Base-by-base conservation (phyloP, 805 yeast genomes). In the Metschnikowia cubensis region DNA sequence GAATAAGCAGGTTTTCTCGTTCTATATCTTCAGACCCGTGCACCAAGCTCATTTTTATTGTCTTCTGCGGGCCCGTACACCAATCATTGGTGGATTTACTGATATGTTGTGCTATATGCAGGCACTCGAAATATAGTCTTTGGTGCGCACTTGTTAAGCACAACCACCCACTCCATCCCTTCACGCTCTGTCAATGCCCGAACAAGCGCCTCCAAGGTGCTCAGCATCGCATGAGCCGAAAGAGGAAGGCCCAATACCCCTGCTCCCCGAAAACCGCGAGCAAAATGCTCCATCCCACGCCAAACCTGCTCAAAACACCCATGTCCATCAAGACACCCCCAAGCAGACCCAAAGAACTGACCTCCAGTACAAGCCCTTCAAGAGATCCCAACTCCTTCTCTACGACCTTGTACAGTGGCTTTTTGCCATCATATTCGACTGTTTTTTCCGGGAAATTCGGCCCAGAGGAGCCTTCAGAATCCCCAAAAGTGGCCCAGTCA, bases 391-490 rank as follows among this genome's bases (percentile, higher is more conserved):
- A 42, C 42, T 57, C 31, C 50, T 47, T 44, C 64, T 69, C 25
- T 82, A 80, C 58, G 86, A 83, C 64, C 51, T 79, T 33, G 70
- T 80, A 14, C 53, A 80, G 31, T 82, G 83, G 82, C 43, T 73
- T 8, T 71, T 82, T 35, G 59, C 70, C 13, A 57, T 65, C 44
- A 74, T 80, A 8, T 82, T 83, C 58, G 78, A 79, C 58, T 75
- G 84, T 41, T 92, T 92, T 72, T 92, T 92, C 70, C 71, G 98
- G 51, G 97, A 91, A 63, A 89, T 92, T 54, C 77, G 89, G 47
- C 83, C 94, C 3, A 77, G 98, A 52, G 97, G 97, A 1, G 89
- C 96, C 1, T 89, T 82, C 69, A 79, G 83, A 44, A 62, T 83
- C 33, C 85, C 86, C 0, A 74, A 77, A 31, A 67, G 77, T 8